Evolutionary conservation across 1,284 basidiomycete species (phyloP), one percentile per base, ranked within the genome.

Genomic region (Leccinum pseudoinsigne): DNA sequence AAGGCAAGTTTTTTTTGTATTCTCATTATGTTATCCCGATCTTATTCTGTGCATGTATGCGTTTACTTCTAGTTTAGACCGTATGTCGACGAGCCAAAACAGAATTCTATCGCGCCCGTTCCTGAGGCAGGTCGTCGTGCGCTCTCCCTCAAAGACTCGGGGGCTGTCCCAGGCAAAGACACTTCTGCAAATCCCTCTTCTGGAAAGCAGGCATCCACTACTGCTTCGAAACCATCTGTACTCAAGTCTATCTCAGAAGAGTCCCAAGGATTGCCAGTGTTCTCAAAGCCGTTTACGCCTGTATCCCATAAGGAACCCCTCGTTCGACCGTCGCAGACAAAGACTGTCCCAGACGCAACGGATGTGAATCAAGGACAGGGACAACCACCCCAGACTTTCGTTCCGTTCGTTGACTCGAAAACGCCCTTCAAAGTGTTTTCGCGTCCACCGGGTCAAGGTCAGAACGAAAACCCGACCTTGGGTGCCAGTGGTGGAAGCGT

Each of bases 401-500:
- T 78, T 38, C 84, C 86, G 0, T 84, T 86, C 64, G 77, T 79
- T 11, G 85, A 86, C 60, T 66, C 80, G 16, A 79, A 81, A 64
- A 82, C 85, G 10, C 86, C 88, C 3, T 88, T 88, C 78, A 89
- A 85, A 67, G 90, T 91, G 21, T 90, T 90, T 74, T 89, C 84
- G 64, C 81, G 86, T 34, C 89, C 89, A 12, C 84, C 38, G 72
- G 81, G 64, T 55, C 72, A 71, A 51, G 64, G 64, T 50, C 80
- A 81, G 56, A 74, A 77, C 34, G 76, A 78, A 54, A 81, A 78
- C 65, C 71, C 72, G 5, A 53, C 54, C 50, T 40, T 57, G 4
- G 62, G 64, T 38, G 28, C 63, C 23, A 55, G 60, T 11, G 62
- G 62, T 16, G 74, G 72, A 58, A 72, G 47, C 31, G 71, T 74